Evolutionary conservation across 352 stramenopile species (phyloP).

Genomic region (Globisporangium uncinulatum): DNA sequence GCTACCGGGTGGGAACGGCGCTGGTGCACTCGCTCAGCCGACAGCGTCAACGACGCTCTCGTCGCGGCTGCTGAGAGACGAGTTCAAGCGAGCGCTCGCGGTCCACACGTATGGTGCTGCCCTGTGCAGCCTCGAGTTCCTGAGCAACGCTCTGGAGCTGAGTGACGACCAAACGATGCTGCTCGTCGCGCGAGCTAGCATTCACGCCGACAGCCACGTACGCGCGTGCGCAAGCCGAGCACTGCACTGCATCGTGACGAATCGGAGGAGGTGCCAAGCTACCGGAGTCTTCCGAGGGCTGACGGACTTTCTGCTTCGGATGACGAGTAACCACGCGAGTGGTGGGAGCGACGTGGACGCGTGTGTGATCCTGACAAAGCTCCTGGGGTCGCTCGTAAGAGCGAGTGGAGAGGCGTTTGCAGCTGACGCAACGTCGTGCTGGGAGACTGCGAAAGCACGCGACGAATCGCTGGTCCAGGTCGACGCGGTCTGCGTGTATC

Average conservation of each 20-base stretch:
- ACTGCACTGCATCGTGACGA: conserved; percentile 29
- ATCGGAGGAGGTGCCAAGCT: conserved; percentile 14
- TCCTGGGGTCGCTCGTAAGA: conserved; percentile 28
- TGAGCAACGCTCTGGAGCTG: conserved; percentile 43
- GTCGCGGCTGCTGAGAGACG: conserved; percentile 21
- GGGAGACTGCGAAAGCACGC: conserved; percentile 25
- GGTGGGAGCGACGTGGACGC: conserved; percentile 23
- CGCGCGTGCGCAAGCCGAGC: conserved; percentile 30
- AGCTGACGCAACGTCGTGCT: conserved; percentile 8
- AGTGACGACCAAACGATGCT: conserved; percentile 62
- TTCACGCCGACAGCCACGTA: conserved; percentile 38
- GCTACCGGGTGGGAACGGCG: conserved; percentile 1
- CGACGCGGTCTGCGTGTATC: conserved; percentile 48
- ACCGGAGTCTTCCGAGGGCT: conserved; percentile 38
- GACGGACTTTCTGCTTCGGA: conserved; percentile 56
- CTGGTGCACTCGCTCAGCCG: not conserved
- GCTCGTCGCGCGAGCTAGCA: conserved; percentile 41
- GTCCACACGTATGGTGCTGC: conserved; percentile 48
- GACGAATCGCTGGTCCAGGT: conserved; percentile 58
- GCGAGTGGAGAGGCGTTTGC: conserved; percentile 1
- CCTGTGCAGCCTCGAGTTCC: conserved; percentile 28
- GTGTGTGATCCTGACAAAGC: conserved; percentile 25
- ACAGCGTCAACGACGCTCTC: not conserved
- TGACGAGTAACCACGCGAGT: conserved; percentile 28
- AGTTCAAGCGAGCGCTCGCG: conserved; percentile 41